Conservation (phyloP, 169 alveolate species). For the Cryptosporidium canis region DNA sequence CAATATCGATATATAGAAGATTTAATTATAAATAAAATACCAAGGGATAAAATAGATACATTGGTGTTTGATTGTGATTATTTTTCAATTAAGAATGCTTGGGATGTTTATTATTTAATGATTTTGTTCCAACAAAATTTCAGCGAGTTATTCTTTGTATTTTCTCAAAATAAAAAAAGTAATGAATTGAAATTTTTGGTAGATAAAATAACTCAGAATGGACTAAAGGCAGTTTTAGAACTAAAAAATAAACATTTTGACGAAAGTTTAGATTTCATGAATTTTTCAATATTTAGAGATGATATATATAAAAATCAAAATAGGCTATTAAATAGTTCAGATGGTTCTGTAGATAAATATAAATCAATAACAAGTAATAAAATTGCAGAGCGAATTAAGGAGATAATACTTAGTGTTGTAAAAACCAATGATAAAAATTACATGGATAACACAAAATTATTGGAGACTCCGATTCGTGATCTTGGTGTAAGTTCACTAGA, state of each 20-base stretch:
- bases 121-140: background rate
- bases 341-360: background rate
- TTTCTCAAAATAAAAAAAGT: background rate
- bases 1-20: background rate
- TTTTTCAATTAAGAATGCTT: slow-evolving; percentile 6
- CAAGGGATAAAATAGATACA: background rate
- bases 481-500: slow-evolving; percentile 77
- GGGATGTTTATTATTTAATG: slow-evolving; percentile 6
- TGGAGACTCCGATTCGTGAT: slow-evolving; percentile 71
- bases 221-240: slow-evolving; percentile 4
- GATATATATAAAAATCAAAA: background rate
- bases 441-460: background rate
- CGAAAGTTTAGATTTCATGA: background rate
- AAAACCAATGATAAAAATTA: background rate
- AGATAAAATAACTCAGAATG: slow-evolving; percentile 10
- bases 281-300: background rate
- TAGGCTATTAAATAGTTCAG: slow-evolving; percentile 3
- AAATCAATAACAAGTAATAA: too few relatives aligned
- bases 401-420: background rate
- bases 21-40: background rate
- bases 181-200: background rate
- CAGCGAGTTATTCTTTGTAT: background rate
- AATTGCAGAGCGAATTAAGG: slow-evolving; percentile 11
- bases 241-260: background rate
- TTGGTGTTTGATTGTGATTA: background rate